These are phyloP conservation scores for Drosera spatulata DNA, from an alignment of 179 eudicot species.

Conservation along the genomic window DNA sequence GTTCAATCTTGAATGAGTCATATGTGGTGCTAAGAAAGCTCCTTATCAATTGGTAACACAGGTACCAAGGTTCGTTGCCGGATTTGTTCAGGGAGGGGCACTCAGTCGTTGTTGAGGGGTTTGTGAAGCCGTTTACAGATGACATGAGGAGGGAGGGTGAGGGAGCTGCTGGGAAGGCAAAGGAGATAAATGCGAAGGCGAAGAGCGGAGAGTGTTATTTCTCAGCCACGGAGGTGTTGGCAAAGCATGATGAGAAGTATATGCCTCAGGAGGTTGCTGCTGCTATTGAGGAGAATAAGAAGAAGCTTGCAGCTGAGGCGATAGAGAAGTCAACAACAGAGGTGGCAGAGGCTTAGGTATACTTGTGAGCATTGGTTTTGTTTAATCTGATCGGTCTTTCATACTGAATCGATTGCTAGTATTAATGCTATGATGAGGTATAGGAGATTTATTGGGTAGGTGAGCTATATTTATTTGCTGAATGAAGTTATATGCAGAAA, in stretches of 20 bases:
- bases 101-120: conserved; percentile 94
- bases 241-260: conserved; percentile 97
- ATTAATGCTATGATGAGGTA: no score
- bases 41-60: neutral
- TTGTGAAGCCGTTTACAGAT: conserved; percentile 59
- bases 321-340: conserved; percentile 12
- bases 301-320: conserved; percentile 40
- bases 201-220: conserved; percentile 63
- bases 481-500: no score
- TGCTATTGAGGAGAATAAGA: conserved; percentile 83
- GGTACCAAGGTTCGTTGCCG: conserved; percentile 83
- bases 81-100: conserved; percentile 94
- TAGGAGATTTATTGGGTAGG: no score
- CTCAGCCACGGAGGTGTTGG: conserved; percentile 76
- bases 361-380: no score
- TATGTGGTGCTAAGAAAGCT: no score
- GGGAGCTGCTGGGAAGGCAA: conserved; percentile 17
- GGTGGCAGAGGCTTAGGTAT: no score
- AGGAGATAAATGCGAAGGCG: conserved; percentile 53
- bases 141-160: conserved; percentile 28
- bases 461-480: no score
- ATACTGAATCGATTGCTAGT: no score
- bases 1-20: no score
- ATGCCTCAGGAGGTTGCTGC: conserved; percentile 91
- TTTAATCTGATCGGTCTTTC: no score